Evolutionary conservation across 2,329 filamentous ascomycete genomes (phyloP), one percentile per base, ranked within the genome.

Genomic region (Arthrobotrys sinensis): DNA sequence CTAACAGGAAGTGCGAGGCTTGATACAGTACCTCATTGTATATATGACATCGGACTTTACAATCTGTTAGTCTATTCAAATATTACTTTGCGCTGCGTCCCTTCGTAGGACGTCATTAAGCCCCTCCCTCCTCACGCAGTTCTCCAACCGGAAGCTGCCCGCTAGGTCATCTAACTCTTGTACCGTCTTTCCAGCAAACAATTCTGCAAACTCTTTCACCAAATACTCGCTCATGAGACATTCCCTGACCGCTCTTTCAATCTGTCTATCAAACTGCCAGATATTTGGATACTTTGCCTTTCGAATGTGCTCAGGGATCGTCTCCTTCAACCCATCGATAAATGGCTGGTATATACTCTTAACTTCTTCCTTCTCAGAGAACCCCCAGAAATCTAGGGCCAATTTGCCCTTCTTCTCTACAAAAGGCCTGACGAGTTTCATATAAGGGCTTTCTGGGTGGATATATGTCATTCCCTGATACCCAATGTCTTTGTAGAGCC

Each of bases 401-500:
- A 89, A 82, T 0, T 81, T 80, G 6, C 86, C 85, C 82, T 90
- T 90, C 84, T 89, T 90, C 50, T 87, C 85, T 0, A 90, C 81
- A 63, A 90, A 89, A 0, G 86, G 85, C 14, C 84, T 81, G 43
- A 90, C 85, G 0, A 86, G 81, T 16, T 82, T 80, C 70, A 83
- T 83, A 66, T 83, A 81, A 5, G 72, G 50, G 40, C 79, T 80
- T 14, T 81, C 73, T 5, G 79, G 79, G 4, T 70, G 64, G 0
- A 81, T 77, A 57, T 81, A 80, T n/a, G 80, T 81, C 87, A 89
- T 88, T 2, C 88, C 88, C 81, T 89, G 87, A 36, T 87, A 84
- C 0, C 88, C 87, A 38, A 89, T 86, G 76, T 89, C 88, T 81
- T 89, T 89, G 83, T 88, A 89, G 0, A 88, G 83, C 88, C 88